A percentile compares a stretch with the other conserved stretches of the same genome.
These are phyloP conservation scores for Capsicum chinense DNA, from an alignment of 257 asterid species.

Conservation along the genomic window DNA sequence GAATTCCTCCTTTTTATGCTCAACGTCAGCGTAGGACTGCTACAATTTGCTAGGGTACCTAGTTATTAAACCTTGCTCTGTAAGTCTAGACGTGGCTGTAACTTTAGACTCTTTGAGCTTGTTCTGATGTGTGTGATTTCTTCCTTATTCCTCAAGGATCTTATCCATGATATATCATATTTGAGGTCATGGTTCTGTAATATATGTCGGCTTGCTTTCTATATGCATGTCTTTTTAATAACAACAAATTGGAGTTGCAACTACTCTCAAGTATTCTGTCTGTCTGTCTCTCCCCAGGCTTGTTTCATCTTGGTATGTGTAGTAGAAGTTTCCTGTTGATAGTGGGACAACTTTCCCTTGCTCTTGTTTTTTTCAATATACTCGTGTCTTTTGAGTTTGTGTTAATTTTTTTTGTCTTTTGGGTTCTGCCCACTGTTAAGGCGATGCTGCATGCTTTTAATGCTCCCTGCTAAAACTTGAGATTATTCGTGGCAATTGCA, in stretches of 20 bases:
- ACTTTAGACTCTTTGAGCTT: not conserved
- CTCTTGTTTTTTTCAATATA: not conserved
- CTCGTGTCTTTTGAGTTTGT: not conserved
- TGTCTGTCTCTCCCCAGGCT: not conserved
- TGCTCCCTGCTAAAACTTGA: not conserved
- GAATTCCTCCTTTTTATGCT: not conserved
- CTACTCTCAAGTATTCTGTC: not conserved
- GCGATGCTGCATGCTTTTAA: not conserved
- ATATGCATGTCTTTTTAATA: no score
- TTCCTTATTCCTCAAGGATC: not conserved
- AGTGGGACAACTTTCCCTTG: not conserved
- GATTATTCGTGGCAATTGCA: not conserved
- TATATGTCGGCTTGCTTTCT: not conserved
- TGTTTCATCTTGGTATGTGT: not conserved
- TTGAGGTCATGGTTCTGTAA: not conserved
- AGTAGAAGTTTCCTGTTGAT: not conserved
- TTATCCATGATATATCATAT: not conserved
- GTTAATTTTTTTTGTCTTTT: not conserved
- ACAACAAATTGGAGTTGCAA: not conserved
- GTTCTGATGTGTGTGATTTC: not conserved
- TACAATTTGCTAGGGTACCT: not conserved
- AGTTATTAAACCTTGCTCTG: not conserved
- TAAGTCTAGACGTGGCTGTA: not conserved
- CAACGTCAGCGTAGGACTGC: not conserved
- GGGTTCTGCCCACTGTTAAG: not conserved